Evolutionary conservation across 192 early-diverging fungal genomes (phyloP).

Genomic region (Backusella circina): DNA sequence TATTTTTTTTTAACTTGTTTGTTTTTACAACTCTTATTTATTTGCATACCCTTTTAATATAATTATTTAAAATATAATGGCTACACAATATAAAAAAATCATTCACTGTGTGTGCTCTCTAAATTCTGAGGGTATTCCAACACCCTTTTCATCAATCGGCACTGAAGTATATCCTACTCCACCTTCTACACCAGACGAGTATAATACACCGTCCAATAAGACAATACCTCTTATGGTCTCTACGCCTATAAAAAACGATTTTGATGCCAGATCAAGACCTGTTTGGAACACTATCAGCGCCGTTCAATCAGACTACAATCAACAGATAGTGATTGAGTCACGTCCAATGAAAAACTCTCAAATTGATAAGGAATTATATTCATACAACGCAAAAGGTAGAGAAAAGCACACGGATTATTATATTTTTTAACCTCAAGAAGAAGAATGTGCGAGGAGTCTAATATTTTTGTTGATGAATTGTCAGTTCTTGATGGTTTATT

Average conservation of each 20-base stretch:
- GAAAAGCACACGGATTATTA: neutral
- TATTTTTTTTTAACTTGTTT: neutral
- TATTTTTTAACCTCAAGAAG: neutral
- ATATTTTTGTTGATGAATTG: neutral
- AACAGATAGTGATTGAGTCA: neutral
- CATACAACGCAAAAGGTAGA: neutral
- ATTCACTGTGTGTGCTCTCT: neutral
- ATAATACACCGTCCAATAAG: neutral
- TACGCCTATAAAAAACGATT: neutral
- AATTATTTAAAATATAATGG: neutral
- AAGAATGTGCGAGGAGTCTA: neutral
- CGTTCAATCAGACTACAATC: neutral
- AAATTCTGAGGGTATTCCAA: neutral
- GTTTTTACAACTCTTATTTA: neutral
- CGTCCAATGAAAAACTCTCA: constrained; percentile 1
- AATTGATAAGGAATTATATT: neutral
- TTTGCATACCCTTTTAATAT: neutral
- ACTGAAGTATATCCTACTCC: neutral
- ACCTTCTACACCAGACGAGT: neutral
- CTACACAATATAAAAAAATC: neutral
- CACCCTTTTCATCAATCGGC: neutral
- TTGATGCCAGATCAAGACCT: neutral
- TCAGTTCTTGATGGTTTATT: neutral
- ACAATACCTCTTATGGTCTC: neutral
- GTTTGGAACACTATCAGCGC: neutral